phyloP scores from a whole-genome alignment of 495 filamentous ascomycete species.

The Gamarada debralockiae region DNA sequence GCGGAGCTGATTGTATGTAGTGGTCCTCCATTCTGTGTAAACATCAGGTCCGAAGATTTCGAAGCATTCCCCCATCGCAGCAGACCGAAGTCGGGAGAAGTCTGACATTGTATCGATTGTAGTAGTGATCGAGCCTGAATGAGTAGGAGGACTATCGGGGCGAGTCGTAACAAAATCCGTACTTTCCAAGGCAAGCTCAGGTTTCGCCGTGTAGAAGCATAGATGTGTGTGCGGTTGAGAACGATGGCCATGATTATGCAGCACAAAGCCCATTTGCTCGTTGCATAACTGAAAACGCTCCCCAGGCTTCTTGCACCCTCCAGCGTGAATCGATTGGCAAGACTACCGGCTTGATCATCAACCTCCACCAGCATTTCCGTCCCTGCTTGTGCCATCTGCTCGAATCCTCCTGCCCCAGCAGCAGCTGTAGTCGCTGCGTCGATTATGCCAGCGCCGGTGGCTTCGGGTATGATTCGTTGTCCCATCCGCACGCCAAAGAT shows the following conservation, averaged over 20 bases:
- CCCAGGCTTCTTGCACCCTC: conserved; percentile 59
- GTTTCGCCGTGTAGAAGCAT: conserved; percentile 79
- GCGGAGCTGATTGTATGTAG: conserved; percentile 65
- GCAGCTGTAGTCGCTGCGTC: conserved; percentile 30
- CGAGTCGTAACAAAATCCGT: conserved; percentile 66
- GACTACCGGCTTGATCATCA: conserved; percentile 18
- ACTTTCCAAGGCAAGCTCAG: conserved; percentile 67
- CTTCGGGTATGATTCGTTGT: conserved; percentile 57
- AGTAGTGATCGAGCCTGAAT: conserved; percentile 65
- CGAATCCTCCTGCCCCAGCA: conserved; percentile 28
- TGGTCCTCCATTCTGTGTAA: conserved; percentile 63
- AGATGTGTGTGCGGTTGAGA: conserved; percentile 88
- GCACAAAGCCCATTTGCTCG: conserved; percentile 87
- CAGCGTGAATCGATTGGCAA: conserved; percentile 44
- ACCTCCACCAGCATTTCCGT: conserved; percentile 34
- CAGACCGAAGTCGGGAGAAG: conserved; percentile 67
- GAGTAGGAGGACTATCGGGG: conserved; percentile 72
- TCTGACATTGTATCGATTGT: conserved; percentile 89
- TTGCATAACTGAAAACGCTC: conserved; percentile 86
- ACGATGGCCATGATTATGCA: conserved; percentile 83
- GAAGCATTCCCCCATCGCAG: conserved; percentile 69
- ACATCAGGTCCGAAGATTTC: conserved; percentile 67
- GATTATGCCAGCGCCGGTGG: conserved; percentile 35
- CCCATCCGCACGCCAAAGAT: conserved; percentile 44
- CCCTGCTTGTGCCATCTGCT: conserved; percentile 23